phyloP scores from a whole-genome alignment of 2,329 filamentous ascomycete species.

The Colletotrichum neosansevieriae region DNA sequence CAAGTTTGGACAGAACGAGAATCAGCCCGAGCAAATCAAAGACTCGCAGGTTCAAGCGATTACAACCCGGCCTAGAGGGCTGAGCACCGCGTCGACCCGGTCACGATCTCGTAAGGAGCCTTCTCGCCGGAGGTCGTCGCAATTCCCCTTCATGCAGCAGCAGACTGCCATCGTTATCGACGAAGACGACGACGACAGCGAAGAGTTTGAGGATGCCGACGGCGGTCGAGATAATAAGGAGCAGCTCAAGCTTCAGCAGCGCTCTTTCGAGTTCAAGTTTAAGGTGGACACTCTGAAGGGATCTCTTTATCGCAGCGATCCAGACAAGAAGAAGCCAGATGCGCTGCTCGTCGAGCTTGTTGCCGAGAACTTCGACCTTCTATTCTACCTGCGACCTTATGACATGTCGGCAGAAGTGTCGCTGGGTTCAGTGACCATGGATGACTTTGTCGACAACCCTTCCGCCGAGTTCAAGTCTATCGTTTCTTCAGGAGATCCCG shows the following conservation, averaged over 20 bases:
- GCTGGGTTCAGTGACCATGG: constrained; percentile 86
- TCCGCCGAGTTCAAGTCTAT: constrained; percentile 95
- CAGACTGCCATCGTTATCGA: constrained; percentile 84
- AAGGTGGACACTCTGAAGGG: constrained; percentile 94
- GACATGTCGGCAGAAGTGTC: constrained; percentile 95
- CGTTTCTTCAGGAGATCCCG: constrained; percentile 82
- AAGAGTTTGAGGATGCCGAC: constrained; percentile 75
- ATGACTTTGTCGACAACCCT: constrained; percentile 94
- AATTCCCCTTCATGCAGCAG: constrained; percentile 79
- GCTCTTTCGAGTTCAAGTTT: constrained; percentile 96
- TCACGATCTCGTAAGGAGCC: constrained; percentile 59
- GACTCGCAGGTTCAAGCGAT: constrained; percentile 44
- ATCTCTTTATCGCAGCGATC: constrained; percentile 89
- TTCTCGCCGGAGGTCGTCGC: constrained; percentile 73
- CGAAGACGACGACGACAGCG: constrained; percentile 76
- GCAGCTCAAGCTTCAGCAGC: constrained; percentile 82
- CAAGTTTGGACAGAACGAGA: constrained; percentile 70
- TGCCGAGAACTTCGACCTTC: constrained; percentile 87
- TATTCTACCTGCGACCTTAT: constrained; percentile 88
- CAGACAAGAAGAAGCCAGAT: constrained; percentile 80
- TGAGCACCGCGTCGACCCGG: constrained; percentile 60
- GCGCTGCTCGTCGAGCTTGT: constrained; percentile 89
- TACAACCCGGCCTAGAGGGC: constrained; percentile 56
- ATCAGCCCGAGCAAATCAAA: constrained; percentile 34
- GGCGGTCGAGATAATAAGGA: constrained; percentile 65